Base-by-base conservation (phyloP, 306 rosid species). In the Potentilla sterilis region DNA sequence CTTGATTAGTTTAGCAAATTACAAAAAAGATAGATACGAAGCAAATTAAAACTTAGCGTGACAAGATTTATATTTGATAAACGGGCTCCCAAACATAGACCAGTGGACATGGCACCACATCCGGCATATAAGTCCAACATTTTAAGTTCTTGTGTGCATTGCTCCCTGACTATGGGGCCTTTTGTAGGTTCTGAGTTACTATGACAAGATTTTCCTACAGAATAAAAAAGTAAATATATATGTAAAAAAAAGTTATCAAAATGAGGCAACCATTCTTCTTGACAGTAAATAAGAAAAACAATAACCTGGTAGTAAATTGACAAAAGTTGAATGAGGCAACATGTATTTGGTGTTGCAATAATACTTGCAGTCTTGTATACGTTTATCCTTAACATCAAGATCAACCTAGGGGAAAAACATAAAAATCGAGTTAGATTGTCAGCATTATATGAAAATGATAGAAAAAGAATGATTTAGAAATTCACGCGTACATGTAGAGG, bases 71-170 rank as follows among this genome's bases (percentile, higher is more conserved):
- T 49, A 15, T 87, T 87, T 4, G 89, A 83, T 47, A 87, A 75
- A 7, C 64, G 62, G 32, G 89, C 97, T 24, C 98, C 98, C 16
- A 85, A 84, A 72, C 97, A 89, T 37, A 93, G 79, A 12, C 98
- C 98, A 32, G 97, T 89, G 19, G 97, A 93, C 98, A 93, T 93
- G 0, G 89, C 98, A 9, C 98, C 98, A 67, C 98, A 93, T 46
- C 97, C 97, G 14, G 89, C 83, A 70, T 93, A 93, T 49, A 93
- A 82, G 71, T 93, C 98, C 0, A 93, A 79, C 28, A 93, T 59
- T 51, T 69, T 74, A 42, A 91, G 40, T 62, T 93, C 96, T 11
- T 82, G 40, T 64, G 73, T 77, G 37, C 19, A 7, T 44, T 73
- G 44, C 48, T 10, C 84, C 48, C 75, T 74, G n/a, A 51, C 49